These are phyloP conservation scores for button mushroom (Agaricus bisporus) DNA, from an alignment of 768 basidiomycete species.

Conservation along the genomic window DNA sequence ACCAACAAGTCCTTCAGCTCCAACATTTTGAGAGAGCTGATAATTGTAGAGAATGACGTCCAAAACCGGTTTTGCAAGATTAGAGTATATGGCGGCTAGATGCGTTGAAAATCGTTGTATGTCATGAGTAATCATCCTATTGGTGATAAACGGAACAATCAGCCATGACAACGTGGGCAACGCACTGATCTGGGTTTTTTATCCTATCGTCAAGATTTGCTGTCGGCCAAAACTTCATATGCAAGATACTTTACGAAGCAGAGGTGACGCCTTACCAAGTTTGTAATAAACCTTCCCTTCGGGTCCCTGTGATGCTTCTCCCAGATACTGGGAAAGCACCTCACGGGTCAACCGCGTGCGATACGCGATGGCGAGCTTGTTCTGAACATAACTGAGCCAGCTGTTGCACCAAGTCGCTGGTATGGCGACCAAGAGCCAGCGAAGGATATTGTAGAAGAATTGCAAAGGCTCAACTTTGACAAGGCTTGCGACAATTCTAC, in stretches of 20 bases:
- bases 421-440: slow-evolving; percentile 89
- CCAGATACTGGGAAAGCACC: slow-evolving; percentile 81
- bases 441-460: slow-evolving; percentile 80
- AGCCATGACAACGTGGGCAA: slow-evolving; percentile 4
- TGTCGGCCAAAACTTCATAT: slow-evolving; percentile 21
- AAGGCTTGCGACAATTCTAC: slow-evolving; percentile 89
- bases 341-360: slow-evolving; percentile 80
- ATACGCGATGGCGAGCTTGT: slow-evolving; percentile 86
- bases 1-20: slow-evolving; percentile 84
- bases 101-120: slow-evolving; percentile 89
- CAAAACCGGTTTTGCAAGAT: slow-evolving; percentile 88
- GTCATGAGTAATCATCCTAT: slow-evolving; percentile 91
- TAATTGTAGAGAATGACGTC: slow-evolving; percentile 96
- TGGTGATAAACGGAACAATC: slow-evolving; percentile 9
- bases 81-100: slow-evolving; percentile 90
- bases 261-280: slow-evolving; percentile 47
- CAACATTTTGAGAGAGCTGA: slow-evolving; percentile 89
- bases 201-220: slow-evolving; percentile 94
- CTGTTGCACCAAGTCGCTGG: slow-evolving; percentile 92
- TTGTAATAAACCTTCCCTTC: slow-evolving; percentile 92
- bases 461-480: slow-evolving; percentile 77
- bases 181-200: slow-evolving; percentile 90
- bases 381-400: slow-evolving; percentile 91
- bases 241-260: neutral
- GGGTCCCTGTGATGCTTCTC: slow-evolving; percentile 53